Percentiles rank a stretch among this genome's conserved stretches.
Conservation (phyloP, 148 eudicot genomes). For the Polygonum aviculare region DNA sequence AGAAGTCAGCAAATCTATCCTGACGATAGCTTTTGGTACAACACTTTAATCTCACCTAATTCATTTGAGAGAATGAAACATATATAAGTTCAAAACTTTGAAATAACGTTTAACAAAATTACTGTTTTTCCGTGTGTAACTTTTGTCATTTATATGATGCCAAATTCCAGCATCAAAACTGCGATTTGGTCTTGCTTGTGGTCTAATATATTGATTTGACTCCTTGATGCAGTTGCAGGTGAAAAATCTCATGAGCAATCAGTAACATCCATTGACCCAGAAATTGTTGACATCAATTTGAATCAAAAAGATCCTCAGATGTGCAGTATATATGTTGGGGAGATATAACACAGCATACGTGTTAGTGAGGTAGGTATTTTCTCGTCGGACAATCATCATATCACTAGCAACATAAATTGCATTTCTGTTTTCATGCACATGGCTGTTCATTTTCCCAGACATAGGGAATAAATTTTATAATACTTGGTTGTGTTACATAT, state of each 20-base stretch:
- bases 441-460: neutral
- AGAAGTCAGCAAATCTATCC: neutral
- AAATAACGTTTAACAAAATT: neutral
- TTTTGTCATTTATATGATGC: neutral
- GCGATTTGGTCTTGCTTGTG: neutral
- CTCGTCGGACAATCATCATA: too few relatives aligned
- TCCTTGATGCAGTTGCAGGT: constrained; percentile 44
- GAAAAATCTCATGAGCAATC: constrained; percentile 19
- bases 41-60: neutral
- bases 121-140: neutral
- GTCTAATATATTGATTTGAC: neutral
- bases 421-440: neutral
- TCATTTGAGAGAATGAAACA: neutral
- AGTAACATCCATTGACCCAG: constrained; percentile 28
- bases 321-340: constrained; percentile 71
- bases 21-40: neutral
- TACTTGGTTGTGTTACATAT: neutral
- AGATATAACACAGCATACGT: constrained; percentile 43
- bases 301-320: constrained; percentile 63
- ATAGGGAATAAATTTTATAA: neutral
- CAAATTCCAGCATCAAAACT: neutral
- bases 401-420: neutral
- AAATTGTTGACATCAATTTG: constrained; percentile 56
- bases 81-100: neutral
- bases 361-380: constrained; percentile 51